These are phyloP conservation scores for Rhodosporidiobolus odoratus DNA, from an alignment of 768 basidiomycete genomes.

Conservation along the genomic window DNA sequence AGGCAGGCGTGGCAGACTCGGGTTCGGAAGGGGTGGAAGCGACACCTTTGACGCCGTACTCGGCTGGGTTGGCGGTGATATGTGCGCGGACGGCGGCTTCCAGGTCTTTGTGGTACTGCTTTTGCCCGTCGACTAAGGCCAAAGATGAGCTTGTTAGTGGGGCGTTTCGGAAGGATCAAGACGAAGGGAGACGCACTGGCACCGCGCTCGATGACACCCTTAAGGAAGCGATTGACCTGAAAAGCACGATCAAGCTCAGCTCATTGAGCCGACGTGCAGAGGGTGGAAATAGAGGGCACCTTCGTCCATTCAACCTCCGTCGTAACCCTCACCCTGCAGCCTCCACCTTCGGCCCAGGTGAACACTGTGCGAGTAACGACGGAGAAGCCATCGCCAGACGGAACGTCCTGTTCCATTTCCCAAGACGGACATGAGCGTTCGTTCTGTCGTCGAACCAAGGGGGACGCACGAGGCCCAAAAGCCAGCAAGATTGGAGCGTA, in stretches of 20 bases:
- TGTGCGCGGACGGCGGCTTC: slow-evolving; percentile 77
- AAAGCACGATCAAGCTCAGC: slow-evolving; percentile 49
- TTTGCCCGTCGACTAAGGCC: slow-evolving; percentile 81
- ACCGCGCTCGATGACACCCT: slow-evolving; percentile 74
- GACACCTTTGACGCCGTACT: slow-evolving; percentile 14
- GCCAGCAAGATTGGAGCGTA: not conserved
- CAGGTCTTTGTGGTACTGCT: slow-evolving; percentile 72
- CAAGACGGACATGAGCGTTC: not conserved
- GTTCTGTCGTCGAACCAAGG: not conserved
- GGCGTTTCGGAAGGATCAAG: not conserved
- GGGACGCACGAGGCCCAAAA: no score
- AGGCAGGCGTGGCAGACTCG: not conserved
- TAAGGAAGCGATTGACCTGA: slow-evolving; percentile 60
- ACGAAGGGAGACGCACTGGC: slow-evolving; percentile 3
- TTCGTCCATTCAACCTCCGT: slow-evolving; percentile 94
- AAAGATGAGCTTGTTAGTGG: slow-evolving; percentile 53
- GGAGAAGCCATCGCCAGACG: slow-evolving; percentile 80
- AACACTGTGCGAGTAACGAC: slow-evolving; percentile 90
- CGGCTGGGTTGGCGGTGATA: slow-evolving; percentile 53
- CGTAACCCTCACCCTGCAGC: slow-evolving; percentile 73
- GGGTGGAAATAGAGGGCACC: slow-evolving; percentile 52
- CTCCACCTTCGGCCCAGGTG: slow-evolving; percentile 77
- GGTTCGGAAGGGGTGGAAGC: not conserved
- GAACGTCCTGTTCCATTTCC: slow-evolving; percentile 58
- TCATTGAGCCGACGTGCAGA: no score